Conservation (phyloP, 2,329 filamentous ascomycete genomes). For the Hymenoscyphus fraxineus region DNA sequence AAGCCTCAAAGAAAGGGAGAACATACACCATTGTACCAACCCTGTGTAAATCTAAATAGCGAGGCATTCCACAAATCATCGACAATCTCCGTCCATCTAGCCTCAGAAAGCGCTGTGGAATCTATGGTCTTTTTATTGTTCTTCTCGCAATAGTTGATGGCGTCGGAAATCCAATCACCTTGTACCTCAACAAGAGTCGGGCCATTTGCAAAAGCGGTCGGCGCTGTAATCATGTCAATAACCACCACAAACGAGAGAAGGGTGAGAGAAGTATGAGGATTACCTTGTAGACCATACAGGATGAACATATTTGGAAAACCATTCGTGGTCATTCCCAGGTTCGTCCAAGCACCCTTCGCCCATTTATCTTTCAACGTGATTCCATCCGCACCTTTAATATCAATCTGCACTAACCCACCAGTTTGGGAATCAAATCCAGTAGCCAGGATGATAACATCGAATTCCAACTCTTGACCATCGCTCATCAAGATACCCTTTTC, state of each 20-base stretch:
- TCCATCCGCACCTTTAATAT: slow-evolving; percentile 32
- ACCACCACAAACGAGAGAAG: too few relatives aligned
- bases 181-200: slow-evolving; percentile 53
- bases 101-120: slow-evolving; percentile 31
- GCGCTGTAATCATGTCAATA: slow-evolving; percentile 24
- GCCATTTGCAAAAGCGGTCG: slow-evolving; percentile 53
- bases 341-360: slow-evolving; percentile 33
- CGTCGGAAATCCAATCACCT: slow-evolving; percentile 52
- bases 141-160: slow-evolving; percentile 38
- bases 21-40: slow-evolving; percentile 39
- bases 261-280: background rate
- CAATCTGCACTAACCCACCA: slow-evolving; percentile 34
- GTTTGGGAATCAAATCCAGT: slow-evolving; percentile 39
- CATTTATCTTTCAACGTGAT: slow-evolving; percentile 35
- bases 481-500: slow-evolving; percentile 36
- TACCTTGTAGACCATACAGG: slow-evolving; percentile 52
- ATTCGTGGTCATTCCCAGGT: slow-evolving; percentile 42
- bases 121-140: slow-evolving; percentile 35
- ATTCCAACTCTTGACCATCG: slow-evolving; percentile 29
- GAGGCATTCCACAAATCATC: slow-evolving; percentile 30
- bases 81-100: slow-evolving; percentile 31
- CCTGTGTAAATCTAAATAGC: slow-evolving; percentile 34
- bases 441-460: slow-evolving; percentile 36
- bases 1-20: background rate
- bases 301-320: slow-evolving; percentile 51